A percentile compares a stretch with the other conserved stretches of the same genome.
Conservation (phyloP, 23 red algal genomes). For the Gracilaria domingensis region DNA sequence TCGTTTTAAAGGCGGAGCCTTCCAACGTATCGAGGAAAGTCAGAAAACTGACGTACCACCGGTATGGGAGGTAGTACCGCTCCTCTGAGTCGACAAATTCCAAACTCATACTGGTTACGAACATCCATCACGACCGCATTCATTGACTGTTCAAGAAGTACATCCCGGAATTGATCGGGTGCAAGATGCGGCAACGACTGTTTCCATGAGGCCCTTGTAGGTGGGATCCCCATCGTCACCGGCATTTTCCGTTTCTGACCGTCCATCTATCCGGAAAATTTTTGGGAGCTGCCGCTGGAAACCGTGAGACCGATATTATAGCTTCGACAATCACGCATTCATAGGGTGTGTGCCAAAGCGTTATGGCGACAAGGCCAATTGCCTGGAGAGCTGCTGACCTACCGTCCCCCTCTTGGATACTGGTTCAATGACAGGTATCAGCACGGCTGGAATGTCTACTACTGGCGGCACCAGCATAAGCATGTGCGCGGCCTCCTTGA, state of each 20-base stretch:
- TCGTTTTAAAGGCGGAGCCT: no score
- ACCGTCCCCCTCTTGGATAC: no score
- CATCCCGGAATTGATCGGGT: constrained; percentile 43
- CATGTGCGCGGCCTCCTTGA: no score
- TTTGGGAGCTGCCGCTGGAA: not conserved
- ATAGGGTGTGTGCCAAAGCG: no score
- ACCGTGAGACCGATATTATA: constrained; percentile 61
- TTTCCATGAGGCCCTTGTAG: constrained; percentile 25
- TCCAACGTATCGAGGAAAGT: constrained; percentile 52
- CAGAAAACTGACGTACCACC: constrained; percentile 70
- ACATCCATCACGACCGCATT: constrained; percentile 47
- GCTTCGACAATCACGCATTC: no score
- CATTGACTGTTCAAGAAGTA: not conserved
- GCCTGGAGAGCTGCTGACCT: no score
- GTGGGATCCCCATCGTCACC: constrained; percentile 35
- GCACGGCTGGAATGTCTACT: no score
- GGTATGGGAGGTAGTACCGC: constrained; percentile 46
- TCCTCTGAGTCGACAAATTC: constrained; percentile 55
- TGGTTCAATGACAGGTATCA: no score
- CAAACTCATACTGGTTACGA: constrained; percentile 57
- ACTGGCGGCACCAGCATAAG: no score
- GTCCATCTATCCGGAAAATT: constrained; percentile 56
- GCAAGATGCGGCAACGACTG: constrained; percentile 44
- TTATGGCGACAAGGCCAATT: no score
- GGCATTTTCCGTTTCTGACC: constrained; percentile 31